phyloP scores from a whole-genome alignment of 2,329 filamentous ascomycete genomes.

The Corynespora cassiicola region DNA sequence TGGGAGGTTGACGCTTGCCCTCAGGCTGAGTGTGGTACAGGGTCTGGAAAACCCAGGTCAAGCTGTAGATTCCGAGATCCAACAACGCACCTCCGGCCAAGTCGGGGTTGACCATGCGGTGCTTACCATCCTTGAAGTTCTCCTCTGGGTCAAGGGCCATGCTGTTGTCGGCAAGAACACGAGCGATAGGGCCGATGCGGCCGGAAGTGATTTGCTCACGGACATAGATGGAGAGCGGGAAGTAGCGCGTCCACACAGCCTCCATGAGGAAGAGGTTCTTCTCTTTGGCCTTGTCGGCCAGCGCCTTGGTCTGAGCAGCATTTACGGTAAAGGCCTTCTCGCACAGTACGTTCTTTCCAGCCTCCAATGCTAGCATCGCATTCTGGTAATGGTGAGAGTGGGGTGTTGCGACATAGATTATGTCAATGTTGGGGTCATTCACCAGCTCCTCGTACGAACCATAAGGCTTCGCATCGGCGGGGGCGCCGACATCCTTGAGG shows the following conservation, averaged over 20 bases:
- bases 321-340: slow-evolving; percentile 92
- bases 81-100: slow-evolving; percentile 83
- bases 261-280: slow-evolving; percentile 64
- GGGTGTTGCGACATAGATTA: slow-evolving; percentile 88
- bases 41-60: slow-evolving; percentile 91
- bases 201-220: slow-evolving; percentile 68
- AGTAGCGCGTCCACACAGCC: slow-evolving; percentile 88
- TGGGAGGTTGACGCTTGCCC: slow-evolving; percentile 69
- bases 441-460: slow-evolving; percentile 85
- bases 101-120: slow-evolving; percentile 84
- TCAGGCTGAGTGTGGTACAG: slow-evolving; percentile 79
- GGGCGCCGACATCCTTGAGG: slow-evolving; percentile 73
- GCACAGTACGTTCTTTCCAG: slow-evolving; percentile 87
- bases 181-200: slow-evolving; percentile 61
- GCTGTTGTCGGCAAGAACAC: slow-evolving; percentile 64
- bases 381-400: slow-evolving; percentile 96
- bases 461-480: slow-evolving; percentile 72
- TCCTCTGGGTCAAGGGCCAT: slow-evolving; percentile 68
- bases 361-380: slow-evolving; percentile 80
- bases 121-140: slow-evolving; percentile 55
- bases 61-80: slow-evolving; percentile 85
- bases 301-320: slow-evolving; percentile 74
- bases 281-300: slow-evolving; percentile 73
- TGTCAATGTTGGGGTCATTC: slow-evolving; percentile 77
- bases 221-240: slow-evolving; percentile 80